Evolutionary conservation across 1,139 yeast species (phyloP), one percentile per base, ranked within the genome.

Genomic region (Groenewaldozyma auringiensis): DNA sequence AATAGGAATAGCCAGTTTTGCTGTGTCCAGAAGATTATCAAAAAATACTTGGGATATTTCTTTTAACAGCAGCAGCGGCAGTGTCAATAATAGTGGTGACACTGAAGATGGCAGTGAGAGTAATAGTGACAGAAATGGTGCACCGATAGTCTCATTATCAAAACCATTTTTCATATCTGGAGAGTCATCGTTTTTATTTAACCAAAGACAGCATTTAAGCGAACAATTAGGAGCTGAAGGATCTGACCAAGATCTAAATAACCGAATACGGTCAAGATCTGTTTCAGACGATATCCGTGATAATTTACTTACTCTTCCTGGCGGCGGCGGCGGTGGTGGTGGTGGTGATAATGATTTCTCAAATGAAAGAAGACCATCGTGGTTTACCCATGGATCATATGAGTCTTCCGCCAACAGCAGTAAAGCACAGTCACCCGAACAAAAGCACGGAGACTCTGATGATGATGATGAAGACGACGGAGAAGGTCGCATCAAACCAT

Each of bases 1-100:
- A 25, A 53, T 66, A 27, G 62, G 60, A 1, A 50, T 65, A 17
- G 67, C 67, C 4, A 53, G 63, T 35, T 54, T 56, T 45, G 59
- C 64, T 2, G 52, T 64, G n/a, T 35, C 38, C 6, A 35, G 13
- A 35, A 17, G 48, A n/a, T 41, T 44, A 27, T 42, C 21, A 16
- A 41, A 31, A 39, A 40, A 39, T 20, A n/a, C 27, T 14, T 41
- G 43, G 43, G 43, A 41, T 9, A 41, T 41, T 3, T 21, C 39
- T 13, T 34, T 20, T 33, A 40, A 16, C 34, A 25, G 22, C 20
- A 38, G 11, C 29, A 40, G 2, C 33, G 43, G 21, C n/a, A 14
- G 14, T 14, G 6, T 6, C 6, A 11, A 14, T 8, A 11, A 8
- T 9, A 11, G 17, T 6, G 31, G 31, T 13, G 31, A 13, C 31